Evolutionary conservation across 192 early-diverging fungal species (phyloP).

Genomic region (Spizellomyces sp.): DNA sequence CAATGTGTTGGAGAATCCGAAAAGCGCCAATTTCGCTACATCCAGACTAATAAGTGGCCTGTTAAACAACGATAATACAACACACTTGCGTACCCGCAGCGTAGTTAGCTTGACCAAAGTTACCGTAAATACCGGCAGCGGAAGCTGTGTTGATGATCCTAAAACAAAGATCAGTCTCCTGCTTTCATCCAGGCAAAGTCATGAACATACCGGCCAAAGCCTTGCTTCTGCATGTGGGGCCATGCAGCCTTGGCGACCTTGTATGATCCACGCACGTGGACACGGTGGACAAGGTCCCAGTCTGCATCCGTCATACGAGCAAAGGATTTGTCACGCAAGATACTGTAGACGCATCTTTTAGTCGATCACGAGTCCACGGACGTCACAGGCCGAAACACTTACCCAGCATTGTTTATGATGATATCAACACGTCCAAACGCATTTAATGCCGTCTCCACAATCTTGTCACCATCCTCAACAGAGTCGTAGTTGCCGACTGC

Average conservation of each 20-base stretch:
- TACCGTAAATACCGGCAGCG: constrained; percentile 98
- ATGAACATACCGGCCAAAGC: constrained; percentile 73
- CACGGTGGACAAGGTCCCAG: constrained; percentile 92
- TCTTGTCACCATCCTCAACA: constrained; percentile 96
- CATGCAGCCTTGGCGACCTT: constrained; percentile 97
- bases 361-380: not conserved
- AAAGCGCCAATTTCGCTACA: constrained; percentile 89
- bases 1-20: constrained; percentile 88
- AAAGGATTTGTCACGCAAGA: constrained; percentile 97
- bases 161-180: not conserved
- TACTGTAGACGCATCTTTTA: constrained; percentile 35
- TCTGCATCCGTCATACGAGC: constrained; percentile 96
- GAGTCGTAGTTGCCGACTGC: constrained; percentile 98
- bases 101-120: constrained; percentile 96
- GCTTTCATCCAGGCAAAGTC: not conserved
- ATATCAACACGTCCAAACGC: constrained; percentile 95
- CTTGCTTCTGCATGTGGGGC: constrained; percentile 93
- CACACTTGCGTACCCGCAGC: constrained; percentile 57
- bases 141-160: constrained; percentile 91
- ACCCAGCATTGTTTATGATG: constrained; percentile 96
- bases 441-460: constrained; percentile 94
- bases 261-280: constrained; percentile 94
- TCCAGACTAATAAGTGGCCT: not conserved
- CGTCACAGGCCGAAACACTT: not conserved
- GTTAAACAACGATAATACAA: not conserved